phyloP scores from a whole-genome alignment of 2,329 filamentous ascomycete species.

The Fusarium falciforme region DNA sequence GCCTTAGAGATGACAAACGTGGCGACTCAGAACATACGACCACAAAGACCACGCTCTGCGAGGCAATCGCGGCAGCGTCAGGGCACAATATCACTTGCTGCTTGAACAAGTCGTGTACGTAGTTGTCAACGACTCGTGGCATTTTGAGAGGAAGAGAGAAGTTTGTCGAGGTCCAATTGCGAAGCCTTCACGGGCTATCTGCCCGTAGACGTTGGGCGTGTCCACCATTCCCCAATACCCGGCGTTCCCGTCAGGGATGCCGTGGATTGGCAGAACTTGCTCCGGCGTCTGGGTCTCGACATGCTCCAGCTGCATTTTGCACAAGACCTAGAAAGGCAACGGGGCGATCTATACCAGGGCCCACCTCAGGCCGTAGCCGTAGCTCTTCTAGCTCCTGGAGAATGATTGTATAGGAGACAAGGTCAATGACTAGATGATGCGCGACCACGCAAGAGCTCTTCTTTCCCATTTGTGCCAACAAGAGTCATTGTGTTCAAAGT shows the following conservation, averaged over 20 bases:
- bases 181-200: slow-evolving; percentile 32
- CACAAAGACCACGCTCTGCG: too few relatives aligned
- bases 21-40: too few relatives aligned
- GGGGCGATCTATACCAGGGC: slow-evolving; percentile 23
- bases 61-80: too few relatives aligned
- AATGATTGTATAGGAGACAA: slow-evolving; percentile 60
- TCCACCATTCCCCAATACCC: slow-evolving; percentile 42
- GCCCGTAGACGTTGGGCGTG: slow-evolving; percentile 31
- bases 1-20: too few relatives aligned
- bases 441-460: slow-evolving; percentile 47
- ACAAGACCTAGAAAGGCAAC: slow-evolving; percentile 53
- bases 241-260: slow-evolving; percentile 31
- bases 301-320: slow-evolving; percentile 45
- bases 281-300: slow-evolving; percentile 25
- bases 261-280: slow-evolving; percentile 36
- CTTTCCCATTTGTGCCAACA: slow-evolving; percentile 6
- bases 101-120: too few relatives aligned
- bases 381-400: slow-evolving; percentile 50
- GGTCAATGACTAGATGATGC: slow-evolving; percentile 56
- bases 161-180: slow-evolving; percentile 26
- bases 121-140: slow-evolving; percentile 37
- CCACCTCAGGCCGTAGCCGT: slow-evolving; percentile 33
- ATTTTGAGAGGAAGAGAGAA: slow-evolving; percentile 30
- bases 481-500: too few relatives aligned
- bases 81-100: too few relatives aligned